Conservation (phyloP, 176 grass and related monocot species). For the Musa beccarii region DNA sequence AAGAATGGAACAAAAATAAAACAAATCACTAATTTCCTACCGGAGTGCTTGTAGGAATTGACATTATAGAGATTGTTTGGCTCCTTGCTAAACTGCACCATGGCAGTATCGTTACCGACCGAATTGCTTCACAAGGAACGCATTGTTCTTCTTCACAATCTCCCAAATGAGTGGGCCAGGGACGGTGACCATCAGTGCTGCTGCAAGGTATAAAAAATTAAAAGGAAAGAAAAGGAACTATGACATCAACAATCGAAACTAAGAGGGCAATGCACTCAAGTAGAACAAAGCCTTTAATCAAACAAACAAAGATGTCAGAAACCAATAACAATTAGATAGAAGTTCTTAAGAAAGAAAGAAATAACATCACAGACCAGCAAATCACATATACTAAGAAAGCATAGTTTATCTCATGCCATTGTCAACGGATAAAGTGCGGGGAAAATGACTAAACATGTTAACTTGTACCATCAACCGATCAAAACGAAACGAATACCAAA, state of each 20-base stretch:
- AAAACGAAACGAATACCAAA: too few species aligned
- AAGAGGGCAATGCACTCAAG: background rate
- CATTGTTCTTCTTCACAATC: constrained; percentile 92
- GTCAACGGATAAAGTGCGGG: too few species aligned
- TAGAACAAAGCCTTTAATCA: too few species aligned
- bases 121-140: constrained; percentile 80
- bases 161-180: constrained; percentile 79
- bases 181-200: constrained; percentile 49
- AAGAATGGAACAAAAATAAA: background rate
- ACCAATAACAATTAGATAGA: too few species aligned
- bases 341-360: too few species aligned
- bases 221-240: background rate
- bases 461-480: too few species aligned
- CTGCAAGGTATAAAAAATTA: constrained; percentile 1
- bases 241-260: background rate
- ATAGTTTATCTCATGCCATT: too few species aligned
- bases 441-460: too few species aligned
- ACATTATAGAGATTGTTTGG: constrained; percentile 88
- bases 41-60: constrained; percentile 86
- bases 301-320: too few species aligned
- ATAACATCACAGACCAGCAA: too few species aligned
- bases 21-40: constrained; percentile 10
- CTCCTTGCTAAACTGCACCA: constrained; percentile 93
- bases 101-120: constrained; percentile 75
- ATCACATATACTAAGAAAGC: too few species aligned